These are phyloP conservation scores for Russula compacta DNA, from an alignment of 768 basidiomycete genomes.

Conservation along the genomic window DNA sequence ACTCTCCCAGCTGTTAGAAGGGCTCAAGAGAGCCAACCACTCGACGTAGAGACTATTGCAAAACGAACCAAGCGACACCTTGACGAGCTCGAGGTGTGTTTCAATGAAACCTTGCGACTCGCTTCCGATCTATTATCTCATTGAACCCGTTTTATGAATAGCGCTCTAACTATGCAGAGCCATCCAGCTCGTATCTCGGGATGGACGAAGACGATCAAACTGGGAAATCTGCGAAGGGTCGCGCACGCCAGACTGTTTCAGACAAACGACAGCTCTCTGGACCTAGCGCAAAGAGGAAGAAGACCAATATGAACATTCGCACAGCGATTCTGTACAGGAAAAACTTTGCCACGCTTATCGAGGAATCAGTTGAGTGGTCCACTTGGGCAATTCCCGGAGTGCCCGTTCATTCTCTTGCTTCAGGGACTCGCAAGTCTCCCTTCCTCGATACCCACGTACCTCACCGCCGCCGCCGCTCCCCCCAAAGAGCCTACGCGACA, in stretches of 20 bases:
- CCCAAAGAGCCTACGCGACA: slow-evolving; percentile 56
- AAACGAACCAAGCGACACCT: slow-evolving; percentile 71
- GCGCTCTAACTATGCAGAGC: slow-evolving; percentile 74
- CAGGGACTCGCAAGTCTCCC: slow-evolving; percentile 54
- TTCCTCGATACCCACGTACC: slow-evolving; percentile 51
- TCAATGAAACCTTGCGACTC: slow-evolving; percentile 5
- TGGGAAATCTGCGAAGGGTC: slow-evolving; percentile 50
- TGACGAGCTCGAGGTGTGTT: slow-evolving; percentile 74
- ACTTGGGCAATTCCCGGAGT: not conserved
- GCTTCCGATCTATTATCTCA: slow-evolving; percentile 12
- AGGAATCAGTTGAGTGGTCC: slow-evolving; percentile 59
- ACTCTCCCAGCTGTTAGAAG: slow-evolving; percentile 35
- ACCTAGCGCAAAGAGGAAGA: slow-evolving; percentile 55
- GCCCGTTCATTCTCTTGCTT: not conserved
- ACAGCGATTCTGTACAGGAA: slow-evolving; percentile 78
- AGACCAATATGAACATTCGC: slow-evolving; percentile 73
- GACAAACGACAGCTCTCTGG: slow-evolving; percentile 57
- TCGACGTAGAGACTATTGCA: slow-evolving; percentile 59
- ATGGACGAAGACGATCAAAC: slow-evolving; percentile 36
- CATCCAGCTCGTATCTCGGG: slow-evolving; percentile 33
- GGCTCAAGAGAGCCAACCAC: slow-evolving; percentile 33
- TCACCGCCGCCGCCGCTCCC: slow-evolving; percentile 56
- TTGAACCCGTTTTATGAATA: slow-evolving; percentile 25
- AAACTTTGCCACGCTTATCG: slow-evolving; percentile 59
- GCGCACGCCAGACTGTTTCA: slow-evolving; percentile 70